A percentile compares a stretch with the other conserved stretches of the same genome.
phyloP scores from a whole-genome alignment of 352 stramenopile genomes.

The Peronospora belbahrii region DNA sequence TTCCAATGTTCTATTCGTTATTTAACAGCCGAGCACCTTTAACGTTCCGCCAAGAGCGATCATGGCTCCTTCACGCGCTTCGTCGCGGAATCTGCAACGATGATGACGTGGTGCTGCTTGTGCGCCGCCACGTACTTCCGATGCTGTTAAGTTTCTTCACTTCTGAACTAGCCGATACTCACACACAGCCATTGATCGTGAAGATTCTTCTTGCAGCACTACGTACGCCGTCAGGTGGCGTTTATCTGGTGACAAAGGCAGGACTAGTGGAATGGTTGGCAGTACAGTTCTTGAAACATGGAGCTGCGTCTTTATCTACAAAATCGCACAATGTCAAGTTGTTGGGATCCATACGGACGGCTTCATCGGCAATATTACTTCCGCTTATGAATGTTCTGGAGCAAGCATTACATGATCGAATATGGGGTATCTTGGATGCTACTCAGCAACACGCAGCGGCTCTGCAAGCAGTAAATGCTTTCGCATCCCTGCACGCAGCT shows the following conservation, averaged over 20 bases:
- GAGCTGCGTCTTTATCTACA: conserved; percentile 3
- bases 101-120: conserved; percentile 55
- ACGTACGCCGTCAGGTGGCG: conserved; percentile 34
- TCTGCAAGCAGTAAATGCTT: conserved; percentile 34
- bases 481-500: conserved; percentile 24
- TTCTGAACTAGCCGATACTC: conserved; percentile 65
- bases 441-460: conserved; percentile 32
- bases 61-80: conserved; percentile 74
- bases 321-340: conserved; percentile 3
- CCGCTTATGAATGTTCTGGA: conserved; percentile 37
- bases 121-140: conserved; percentile 69
- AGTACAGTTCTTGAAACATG: conserved; percentile 27
- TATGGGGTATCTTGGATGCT: conserved; percentile 30
- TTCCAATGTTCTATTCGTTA: conserved; percentile 86
- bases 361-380: conserved; percentile 26
- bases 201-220: conserved; percentile 50
- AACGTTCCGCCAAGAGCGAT: conserved; percentile 75
- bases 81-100: conserved; percentile 61
- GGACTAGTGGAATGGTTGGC: conserved; percentile 58
- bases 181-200: conserved; percentile 64
- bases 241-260: conserved; percentile 58
- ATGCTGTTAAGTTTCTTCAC: conserved; percentile 80
- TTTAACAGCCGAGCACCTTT: conserved; percentile 72
- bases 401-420: conserved; percentile 7
- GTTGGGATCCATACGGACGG: conserved; percentile 4